These are phyloP conservation scores for Acer yangbiense DNA, from an alignment of 345 rosid species.

Conservation along the genomic window DNA sequence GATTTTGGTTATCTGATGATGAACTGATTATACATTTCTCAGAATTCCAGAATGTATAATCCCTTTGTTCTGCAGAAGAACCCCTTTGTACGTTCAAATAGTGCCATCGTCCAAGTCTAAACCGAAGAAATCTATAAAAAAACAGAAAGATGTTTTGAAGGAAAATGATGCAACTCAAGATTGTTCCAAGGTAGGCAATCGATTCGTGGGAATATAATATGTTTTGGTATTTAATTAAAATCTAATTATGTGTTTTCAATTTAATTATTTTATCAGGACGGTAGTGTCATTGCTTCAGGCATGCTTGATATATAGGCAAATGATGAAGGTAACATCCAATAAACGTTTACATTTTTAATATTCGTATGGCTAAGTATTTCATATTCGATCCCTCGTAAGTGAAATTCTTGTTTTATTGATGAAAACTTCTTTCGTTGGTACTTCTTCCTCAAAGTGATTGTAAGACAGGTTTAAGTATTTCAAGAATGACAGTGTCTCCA, in stretches of 20 bases:
- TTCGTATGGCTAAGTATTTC: background rate
- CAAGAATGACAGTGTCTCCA: too few species aligned
- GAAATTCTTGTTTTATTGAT: too few species aligned
- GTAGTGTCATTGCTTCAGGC: constrained; percentile 38
- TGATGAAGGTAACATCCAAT: constrained; percentile 42
- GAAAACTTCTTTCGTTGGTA: too few species aligned
- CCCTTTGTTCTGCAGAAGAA: too few species aligned
- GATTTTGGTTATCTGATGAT: too few species aligned
- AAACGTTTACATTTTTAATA: background rate
- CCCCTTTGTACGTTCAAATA: constrained; percentile 53
- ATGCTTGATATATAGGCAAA: constrained; percentile 73
- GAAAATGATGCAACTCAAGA: constrained; percentile 27
- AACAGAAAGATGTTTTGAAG: background rate
- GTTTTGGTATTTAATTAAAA: background rate
- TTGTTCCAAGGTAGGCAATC: constrained; percentile 40
- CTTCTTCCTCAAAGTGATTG: too few species aligned
- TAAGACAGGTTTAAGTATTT: background rate
- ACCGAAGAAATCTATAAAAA: constrained; percentile 45
- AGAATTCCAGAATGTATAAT: too few species aligned
- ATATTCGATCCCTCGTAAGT: too few species aligned
- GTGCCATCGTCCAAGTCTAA: constrained; percentile 70
- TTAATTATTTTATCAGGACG: constrained; percentile 36
- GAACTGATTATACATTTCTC: too few species aligned
- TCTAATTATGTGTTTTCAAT: constrained; percentile 17
- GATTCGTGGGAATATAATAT: background rate